Evolutionary conservation across 345 rosid species (phyloP).

Genomic region (Linum tenue): DNA sequence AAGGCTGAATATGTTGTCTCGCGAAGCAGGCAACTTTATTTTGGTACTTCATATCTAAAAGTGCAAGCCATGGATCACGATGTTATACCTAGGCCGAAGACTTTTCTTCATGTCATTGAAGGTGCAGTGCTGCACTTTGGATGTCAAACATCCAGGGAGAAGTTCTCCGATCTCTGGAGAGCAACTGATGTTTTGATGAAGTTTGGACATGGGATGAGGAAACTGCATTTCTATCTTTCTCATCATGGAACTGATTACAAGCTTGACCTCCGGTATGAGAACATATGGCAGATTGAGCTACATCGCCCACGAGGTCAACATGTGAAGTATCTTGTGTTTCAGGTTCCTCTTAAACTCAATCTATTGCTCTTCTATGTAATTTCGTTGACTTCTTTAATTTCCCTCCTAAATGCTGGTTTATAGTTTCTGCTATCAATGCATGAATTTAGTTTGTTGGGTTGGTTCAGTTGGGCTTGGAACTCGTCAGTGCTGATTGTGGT

Average conservation of each 20-base stretch:
- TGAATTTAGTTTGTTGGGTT: too few relatives aligned
- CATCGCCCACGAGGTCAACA: conserved; percentile 21
- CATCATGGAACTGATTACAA: conserved; percentile 32
- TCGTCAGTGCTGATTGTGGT: too few relatives aligned
- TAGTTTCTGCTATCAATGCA: too few relatives aligned
- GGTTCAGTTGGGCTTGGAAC: too few relatives aligned
- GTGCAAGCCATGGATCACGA: conserved; percentile 36
- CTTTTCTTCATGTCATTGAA: conserved; percentile 26
- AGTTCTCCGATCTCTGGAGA: conserved; percentile 42
- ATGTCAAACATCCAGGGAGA: conserved; percentile 44
- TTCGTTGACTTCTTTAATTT: not conserved
- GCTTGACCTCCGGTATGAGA: conserved; percentile 66
- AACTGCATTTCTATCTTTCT: conserved; percentile 34
- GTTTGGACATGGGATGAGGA: conserved; percentile 48
- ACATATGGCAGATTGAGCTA: conserved; percentile 69
- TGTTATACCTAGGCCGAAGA: conserved; percentile 55
- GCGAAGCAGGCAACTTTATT: conserved; percentile 17
- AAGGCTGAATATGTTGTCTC: conserved; percentile 28
- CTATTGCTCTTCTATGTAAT: not conserved
- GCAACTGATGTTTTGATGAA: conserved; percentile 29
- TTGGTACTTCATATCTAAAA: conserved; percentile 32
- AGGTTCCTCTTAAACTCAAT: conserved; percentile 25
- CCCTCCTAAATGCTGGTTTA: not conserved
- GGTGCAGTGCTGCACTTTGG: conserved; percentile 45
- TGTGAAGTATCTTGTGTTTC: conserved; percentile 51